Base-by-base conservation (phyloP, 176 grass and related monocot species). In the Ananas comosus region DNA sequence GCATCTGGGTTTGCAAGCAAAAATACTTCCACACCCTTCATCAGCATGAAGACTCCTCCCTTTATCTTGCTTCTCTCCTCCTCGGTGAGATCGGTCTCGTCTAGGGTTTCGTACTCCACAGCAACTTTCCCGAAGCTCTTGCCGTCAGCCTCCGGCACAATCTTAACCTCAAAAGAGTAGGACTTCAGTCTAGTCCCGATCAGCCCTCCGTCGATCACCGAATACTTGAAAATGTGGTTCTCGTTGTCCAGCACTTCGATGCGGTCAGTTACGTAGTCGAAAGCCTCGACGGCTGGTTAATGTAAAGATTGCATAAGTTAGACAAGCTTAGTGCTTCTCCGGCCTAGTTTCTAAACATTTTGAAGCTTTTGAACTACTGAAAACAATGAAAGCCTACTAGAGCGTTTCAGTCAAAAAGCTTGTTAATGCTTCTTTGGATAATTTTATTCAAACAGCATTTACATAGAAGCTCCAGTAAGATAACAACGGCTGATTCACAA, bases 201-300 rank as follows among this genome's bases (percentile, higher is more conserved):
- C 12, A 64, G 72, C 17, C 72, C 72, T 51, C 72, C 72, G 13
- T 74, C 72, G 19, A 74, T 9, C 42, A 64, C n/a, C 6, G 42
- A 24, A 53, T 64, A 74, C 56, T 49, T 74, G 18, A 50, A 74
- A 2, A 17, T 19, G 33, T 64, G 47, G 11, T 64, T 74, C 56
- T 51, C 58, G 3, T 64, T 47, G 7, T 74, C 72, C 72, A 74
- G 22, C 72, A 64, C 72, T 9, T 64, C 58, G 4, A 74, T 52
- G 21, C 52, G 28, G 14, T 72, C 53, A 3, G 52, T 72, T 11
- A 61, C 23, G 24, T 12, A 48, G 53, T 11, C 22, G 14, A 49
- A 17, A 0, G 27, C 53, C 23, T 2, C 5, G 10, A 48, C 28
- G 0, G 53, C 70, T 59, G 70, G 2, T 59, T 61, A 21, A 10